Evolutionary conservation across 1,284 basidiomycete species (phyloP), one percentile per base, ranked within the genome.

Genomic region (Porodaedalea pini): DNA sequence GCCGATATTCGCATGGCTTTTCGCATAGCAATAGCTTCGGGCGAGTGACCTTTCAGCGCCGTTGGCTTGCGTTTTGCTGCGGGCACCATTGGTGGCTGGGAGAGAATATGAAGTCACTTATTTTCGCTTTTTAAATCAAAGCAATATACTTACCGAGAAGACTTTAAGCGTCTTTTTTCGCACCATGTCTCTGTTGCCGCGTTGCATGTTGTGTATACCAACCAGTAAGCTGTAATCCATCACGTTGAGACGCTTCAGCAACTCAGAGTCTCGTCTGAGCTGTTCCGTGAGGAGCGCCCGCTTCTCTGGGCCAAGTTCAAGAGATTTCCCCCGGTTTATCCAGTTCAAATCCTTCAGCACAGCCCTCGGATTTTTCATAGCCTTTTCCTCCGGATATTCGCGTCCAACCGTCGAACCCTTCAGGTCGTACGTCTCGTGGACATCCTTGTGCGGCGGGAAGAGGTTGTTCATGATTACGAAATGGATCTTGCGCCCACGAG

Each of bases 381-480:
- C 88, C 71, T 88, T 91, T 49, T 92, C 92, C 70, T 96, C 94
- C 0, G 93, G 81, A 63, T 94, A 96, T 70, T 89, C 82, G 27
- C 96, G 79, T 0, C 95, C 94, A 2, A 94, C 86, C 0, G 94
- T 93, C 41, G 90, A 94, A 0, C 96, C 96, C 70, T 99, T 99
- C 63, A 99, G 78, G 71, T 99, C 96, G 70, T 92, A 99, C 32
- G 95, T 97, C 77, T 98, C 96, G 74, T 99, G 96, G 48, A 99
- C 83, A 71, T 99, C 97, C 64, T 93, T 86, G 74, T 98, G 96
- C 0, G 96, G 90, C 0, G 96, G 96, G 76, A 99, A 98, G 44
- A 99, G 81, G 71, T 99, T 99, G 79, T 99, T 99, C 95, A 99
- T 98, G 74, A 99, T 97, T 57, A 98, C 94, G 70, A 99, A 99